A percentile compares a stretch with the other conserved stretches of the same genome.
phyloP scores from a whole-genome alignment of 768 basidiomycete genomes.

The Lyophyllum atratum region DNA sequence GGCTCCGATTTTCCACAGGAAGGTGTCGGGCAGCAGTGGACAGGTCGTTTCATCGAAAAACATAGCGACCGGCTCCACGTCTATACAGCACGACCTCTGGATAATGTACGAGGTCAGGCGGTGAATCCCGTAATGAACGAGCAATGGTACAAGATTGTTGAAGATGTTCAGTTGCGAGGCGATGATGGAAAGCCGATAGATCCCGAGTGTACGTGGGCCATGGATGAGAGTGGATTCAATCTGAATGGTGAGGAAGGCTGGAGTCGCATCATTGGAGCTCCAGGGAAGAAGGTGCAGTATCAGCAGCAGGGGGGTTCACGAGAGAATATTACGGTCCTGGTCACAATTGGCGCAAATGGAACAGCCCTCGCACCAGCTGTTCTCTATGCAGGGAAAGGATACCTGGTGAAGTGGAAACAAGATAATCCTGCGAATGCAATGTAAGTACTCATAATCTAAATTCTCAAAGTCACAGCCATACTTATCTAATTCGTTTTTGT shows the following conservation, averaged over 20 bases:
- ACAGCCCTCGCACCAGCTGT: conserved; percentile 30
- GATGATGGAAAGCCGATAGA: conserved; percentile 15
- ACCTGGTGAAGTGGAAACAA: conserved; percentile 30
- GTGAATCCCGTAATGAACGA: conserved; percentile 31
- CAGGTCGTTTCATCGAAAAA: conserved; percentile 4
- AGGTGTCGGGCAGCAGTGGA: conserved; percentile 6
- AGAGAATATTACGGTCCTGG: conserved; percentile 36
- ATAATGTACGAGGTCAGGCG: conserved; percentile 26
- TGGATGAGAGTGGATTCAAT: conserved; percentile 38
- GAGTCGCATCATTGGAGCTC: conserved; percentile 20
- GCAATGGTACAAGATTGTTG: conserved; percentile 33
- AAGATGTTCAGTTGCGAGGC: conserved; percentile 22
- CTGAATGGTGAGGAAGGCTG: conserved; percentile 20
- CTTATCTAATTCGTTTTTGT: conserved; percentile 1
- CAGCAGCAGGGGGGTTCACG: conserved; percentile 7
- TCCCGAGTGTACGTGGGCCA: conserved; percentile 22
- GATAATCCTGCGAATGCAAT: conserved; percentile 35
- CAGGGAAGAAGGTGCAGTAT: conserved; percentile 4
- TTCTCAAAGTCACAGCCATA: too few relatives aligned
- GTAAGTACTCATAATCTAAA: conserved; percentile 21
- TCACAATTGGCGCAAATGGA: conserved; percentile 43
- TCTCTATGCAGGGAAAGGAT: conserved; percentile 37
- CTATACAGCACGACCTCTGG: conserved; percentile 34
- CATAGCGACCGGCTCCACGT: conserved; percentile 22
- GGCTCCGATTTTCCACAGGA: conserved; percentile 4